Evolutionary conservation across 371 early-diverging fungal species (phyloP).

Genomic region (Lichtheimia ramosa): DNA sequence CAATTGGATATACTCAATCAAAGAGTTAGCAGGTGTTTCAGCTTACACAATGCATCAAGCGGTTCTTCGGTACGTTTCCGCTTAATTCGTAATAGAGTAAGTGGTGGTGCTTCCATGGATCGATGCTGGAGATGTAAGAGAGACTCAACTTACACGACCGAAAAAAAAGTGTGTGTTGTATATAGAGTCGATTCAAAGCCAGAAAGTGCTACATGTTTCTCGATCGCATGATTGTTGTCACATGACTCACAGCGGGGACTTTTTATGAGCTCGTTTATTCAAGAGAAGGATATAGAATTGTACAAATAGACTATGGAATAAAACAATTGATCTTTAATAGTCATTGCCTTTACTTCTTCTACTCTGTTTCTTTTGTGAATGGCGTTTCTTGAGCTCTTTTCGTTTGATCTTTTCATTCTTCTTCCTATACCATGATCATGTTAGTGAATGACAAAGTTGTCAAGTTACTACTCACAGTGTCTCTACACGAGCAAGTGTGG

Average conservation of each 20-base stretch:
- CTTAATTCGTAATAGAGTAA: slow-evolving; percentile 76
- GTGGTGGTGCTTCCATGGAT: slow-evolving; percentile 5
- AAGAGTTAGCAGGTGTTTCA: slow-evolving; percentile 6
- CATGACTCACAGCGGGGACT: too few relatives aligned
- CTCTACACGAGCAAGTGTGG: slow-evolving; percentile 60
- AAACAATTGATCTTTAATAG: slow-evolving; percentile 11
- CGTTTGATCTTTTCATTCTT: slow-evolving; percentile 15
- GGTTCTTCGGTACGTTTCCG: slow-evolving; percentile 81
- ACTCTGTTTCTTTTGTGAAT: slow-evolving; percentile 38
- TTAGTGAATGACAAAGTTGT: not conserved
- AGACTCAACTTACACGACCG: too few relatives aligned
- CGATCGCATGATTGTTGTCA: too few relatives aligned
- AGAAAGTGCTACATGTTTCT: too few relatives aligned
- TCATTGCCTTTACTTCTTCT: slow-evolving; percentile 33
- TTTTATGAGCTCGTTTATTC: too few relatives aligned
- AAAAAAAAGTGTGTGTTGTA: too few relatives aligned
- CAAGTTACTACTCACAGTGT: slow-evolving; percentile 39
- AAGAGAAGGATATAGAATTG: too few relatives aligned
- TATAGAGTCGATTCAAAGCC: too few relatives aligned
- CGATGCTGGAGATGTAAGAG: not conserved
- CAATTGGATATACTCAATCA: slow-evolving; percentile 4
- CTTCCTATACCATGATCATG: not conserved
- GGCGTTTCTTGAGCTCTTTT: slow-evolving; percentile 33
- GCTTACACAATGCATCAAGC: slow-evolving; percentile 66
- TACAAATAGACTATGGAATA: too few relatives aligned